Conservation (phyloP, 768 basidiomycete genomes). For the Leucocoprinus sp. region DNA sequence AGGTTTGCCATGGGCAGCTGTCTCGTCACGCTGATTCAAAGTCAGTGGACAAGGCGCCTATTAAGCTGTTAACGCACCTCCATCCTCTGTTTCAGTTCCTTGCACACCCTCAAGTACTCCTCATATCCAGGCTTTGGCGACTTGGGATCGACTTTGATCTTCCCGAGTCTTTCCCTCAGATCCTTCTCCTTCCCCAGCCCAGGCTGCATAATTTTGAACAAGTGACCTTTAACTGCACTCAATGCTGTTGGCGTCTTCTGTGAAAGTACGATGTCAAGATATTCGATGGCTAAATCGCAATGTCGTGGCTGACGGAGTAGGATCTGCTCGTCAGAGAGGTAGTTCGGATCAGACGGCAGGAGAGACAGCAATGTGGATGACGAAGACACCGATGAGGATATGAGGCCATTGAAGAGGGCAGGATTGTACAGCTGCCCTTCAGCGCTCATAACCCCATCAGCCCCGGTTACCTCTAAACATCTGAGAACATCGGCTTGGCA, state of each 20-base stretch:
- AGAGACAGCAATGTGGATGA: constrained; percentile 1
- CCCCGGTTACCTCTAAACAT: constrained; percentile 79
- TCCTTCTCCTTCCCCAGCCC: constrained; percentile 60
- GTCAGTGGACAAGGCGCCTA: no score
- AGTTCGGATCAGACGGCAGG: constrained; percentile 10
- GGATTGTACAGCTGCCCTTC: constrained; percentile 95
- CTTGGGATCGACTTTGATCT: constrained; percentile 24
- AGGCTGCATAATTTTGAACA: constrained; percentile 88
- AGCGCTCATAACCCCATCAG: constrained; percentile 90
- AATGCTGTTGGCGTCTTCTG: constrained; percentile 63
- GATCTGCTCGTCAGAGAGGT: constrained; percentile 24
- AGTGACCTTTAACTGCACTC: constrained; percentile 82
- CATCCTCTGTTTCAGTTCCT: constrained; percentile 54
- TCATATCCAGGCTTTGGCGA: constrained; percentile 12
- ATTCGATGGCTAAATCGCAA: constrained; percentile 72
- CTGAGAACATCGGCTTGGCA: constrained; percentile 73
- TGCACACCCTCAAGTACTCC: constrained; percentile 11
- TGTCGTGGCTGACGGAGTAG: constrained; percentile 45
- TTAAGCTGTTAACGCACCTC: no score
- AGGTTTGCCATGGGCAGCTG: constrained; percentile 21
- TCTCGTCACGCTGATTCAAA: constrained; percentile 34
- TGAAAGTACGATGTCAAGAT: constrained; percentile 67
- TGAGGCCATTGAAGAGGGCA: constrained; percentile 52
- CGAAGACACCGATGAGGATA: constrained; percentile 12
- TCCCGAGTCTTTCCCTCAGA: constrained; percentile 65